A percentile compares a stretch with the other conserved stretches of the same genome.
Evolutionary conservation across 805 yeast species (phyloP).

Genomic region (Teunomyces lycoperdinae): DNA sequence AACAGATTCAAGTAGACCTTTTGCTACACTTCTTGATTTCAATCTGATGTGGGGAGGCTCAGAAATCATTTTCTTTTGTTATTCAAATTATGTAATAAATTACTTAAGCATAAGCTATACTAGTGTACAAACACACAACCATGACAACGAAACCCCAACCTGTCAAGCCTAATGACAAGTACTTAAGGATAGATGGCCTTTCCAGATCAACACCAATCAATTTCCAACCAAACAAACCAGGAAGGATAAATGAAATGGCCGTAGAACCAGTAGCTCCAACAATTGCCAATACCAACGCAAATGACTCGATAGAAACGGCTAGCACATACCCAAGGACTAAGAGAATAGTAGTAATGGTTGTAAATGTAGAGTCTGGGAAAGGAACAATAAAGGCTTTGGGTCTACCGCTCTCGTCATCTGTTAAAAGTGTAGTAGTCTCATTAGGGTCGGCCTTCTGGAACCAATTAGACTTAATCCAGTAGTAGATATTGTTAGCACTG

Average conservation of each 20-base stretch:
- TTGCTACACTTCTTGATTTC: background rate
- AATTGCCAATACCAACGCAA: slow-evolving; percentile 78
- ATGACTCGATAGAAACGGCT: slow-evolving; percentile 66
- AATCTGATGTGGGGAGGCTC: background rate
- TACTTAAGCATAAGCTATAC: slow-evolving; percentile 5
- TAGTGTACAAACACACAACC: slow-evolving; percentile 53
- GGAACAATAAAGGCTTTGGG: slow-evolving; percentile 19
- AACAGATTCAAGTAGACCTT: background rate
- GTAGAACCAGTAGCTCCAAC: slow-evolving; percentile 96
- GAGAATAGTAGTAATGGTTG: slow-evolving; percentile 25
- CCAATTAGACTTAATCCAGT: slow-evolving; percentile 35
- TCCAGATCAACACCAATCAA: slow-evolving; percentile 52
- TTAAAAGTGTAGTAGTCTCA: slow-evolving; percentile 13
- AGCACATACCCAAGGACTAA: slow-evolving; percentile 56
- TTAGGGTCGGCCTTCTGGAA: background rate
- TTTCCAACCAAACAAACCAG: slow-evolving; percentile 81
- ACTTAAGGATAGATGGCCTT: slow-evolving; percentile 32
- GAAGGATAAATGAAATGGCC: slow-evolving; percentile 83
- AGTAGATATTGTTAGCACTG: slow-evolving; percentile 70
- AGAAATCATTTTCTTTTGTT: too few species aligned
- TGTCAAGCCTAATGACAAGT: slow-evolving; percentile 52
- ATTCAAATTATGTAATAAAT: background rate
- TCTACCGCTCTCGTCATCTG: slow-evolving; percentile 6
- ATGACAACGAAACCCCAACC: slow-evolving; percentile 72
- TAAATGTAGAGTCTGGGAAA: slow-evolving; percentile 23